Conservation (phyloP, 208 protist species). For the Leishmania gerbilli region DNA sequence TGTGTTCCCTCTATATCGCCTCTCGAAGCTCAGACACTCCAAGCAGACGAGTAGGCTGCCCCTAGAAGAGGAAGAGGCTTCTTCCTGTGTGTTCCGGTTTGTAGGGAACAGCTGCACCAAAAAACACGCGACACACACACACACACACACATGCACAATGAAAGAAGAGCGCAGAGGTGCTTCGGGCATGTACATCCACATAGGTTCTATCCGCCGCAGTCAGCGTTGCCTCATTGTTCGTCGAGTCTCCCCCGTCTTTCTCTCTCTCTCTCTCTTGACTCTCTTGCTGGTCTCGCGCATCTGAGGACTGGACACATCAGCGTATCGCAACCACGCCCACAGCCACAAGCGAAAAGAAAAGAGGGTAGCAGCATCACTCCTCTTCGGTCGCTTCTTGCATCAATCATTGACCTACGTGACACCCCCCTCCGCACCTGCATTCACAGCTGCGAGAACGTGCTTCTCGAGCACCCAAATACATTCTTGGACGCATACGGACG, state of each 20-base stretch:
- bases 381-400: background rate
- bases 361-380: background rate
- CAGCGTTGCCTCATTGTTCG: background rate
- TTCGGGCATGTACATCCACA: background rate
- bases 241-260: background rate
- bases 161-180: background rate
- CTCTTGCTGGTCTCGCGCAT: background rate
- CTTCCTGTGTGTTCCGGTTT: background rate
- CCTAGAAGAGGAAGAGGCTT: background rate
- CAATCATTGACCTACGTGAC: background rate
- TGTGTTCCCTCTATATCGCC: background rate
- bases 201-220: background rate
- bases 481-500: conserved; percentile 4
- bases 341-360: too few relatives aligned
- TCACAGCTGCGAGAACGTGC: background rate
- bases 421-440: background rate
- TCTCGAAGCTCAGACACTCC: background rate
- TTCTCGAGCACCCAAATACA: background rate
- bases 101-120: background rate
- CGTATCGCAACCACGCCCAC: background rate
- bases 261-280: background rate
- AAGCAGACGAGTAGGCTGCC: background rate
- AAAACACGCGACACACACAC: background rate
- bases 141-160: conserved; percentile 5
- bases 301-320: background rate